Evolutionary conservation across 352 stramenopile genomes (phyloP).

Genomic region (Poterioochromonas sp.): DNA sequence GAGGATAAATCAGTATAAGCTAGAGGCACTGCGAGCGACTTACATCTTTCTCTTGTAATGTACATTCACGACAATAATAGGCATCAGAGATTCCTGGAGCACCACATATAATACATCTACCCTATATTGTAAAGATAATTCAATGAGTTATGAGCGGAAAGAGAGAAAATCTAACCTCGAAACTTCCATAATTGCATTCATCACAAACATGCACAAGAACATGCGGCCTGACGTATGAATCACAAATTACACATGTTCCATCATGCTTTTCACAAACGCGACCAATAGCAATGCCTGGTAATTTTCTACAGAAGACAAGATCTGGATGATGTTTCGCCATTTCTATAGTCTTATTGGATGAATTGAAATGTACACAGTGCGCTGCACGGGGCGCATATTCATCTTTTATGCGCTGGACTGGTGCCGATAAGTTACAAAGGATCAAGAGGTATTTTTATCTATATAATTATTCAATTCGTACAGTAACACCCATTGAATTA

Average conservation of each 20-base stretch:
- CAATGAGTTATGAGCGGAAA: constrained; percentile 29
- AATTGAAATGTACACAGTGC: constrained; percentile 10
- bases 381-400: constrained; percentile 5
- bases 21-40: neutral
- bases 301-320: constrained; percentile 99
- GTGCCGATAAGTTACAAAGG: constrained; percentile 11
- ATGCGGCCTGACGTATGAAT: constrained; percentile 93
- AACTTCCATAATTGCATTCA: constrained; percentile 99
- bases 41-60: constrained; percentile 82
- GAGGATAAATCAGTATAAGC: constrained; percentile 38
- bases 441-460: constrained; percentile 17
- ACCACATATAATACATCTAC: constrained; percentile 94
- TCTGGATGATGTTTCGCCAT: constrained; percentile 99
- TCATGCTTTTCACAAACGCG: constrained; percentile 98
- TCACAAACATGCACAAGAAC: constrained; percentile 93
- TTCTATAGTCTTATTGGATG: constrained; percentile 28
- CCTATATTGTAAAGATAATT: constrained; percentile 46
- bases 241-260: constrained; percentile 97
- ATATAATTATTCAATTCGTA: constrained; percentile 19
- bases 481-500: constrained; percentile 14
- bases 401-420: constrained; percentile 11
- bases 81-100: constrained; percentile 93
- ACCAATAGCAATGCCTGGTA: constrained; percentile 90
- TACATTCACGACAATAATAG: constrained; percentile 99
- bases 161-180: constrained; percentile 51